These are phyloP conservation scores for Geum urbanum DNA, from an alignment of 306 rosid species.

Conservation along the genomic window DNA sequence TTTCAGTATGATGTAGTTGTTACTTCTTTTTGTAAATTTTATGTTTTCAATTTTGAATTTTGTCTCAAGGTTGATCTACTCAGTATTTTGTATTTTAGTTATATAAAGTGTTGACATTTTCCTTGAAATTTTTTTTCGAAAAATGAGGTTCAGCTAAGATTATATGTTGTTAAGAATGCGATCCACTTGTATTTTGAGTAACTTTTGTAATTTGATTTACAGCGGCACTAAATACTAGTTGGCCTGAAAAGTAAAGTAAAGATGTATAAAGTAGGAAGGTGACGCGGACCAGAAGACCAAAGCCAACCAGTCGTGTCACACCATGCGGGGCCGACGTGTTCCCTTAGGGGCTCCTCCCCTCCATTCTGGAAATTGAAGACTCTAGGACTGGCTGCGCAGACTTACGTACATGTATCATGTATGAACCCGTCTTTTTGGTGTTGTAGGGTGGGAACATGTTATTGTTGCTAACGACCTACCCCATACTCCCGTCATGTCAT, in stretches of 20 bases:
- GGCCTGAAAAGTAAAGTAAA: too few relatives aligned
- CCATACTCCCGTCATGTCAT: neutral
- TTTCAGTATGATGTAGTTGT: too few relatives aligned
- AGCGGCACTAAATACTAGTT: neutral
- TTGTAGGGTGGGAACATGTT: constrained; percentile 30
- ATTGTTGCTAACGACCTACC: constrained; percentile 15
- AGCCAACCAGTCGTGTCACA: constrained; percentile 40
- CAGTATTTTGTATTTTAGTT: too few relatives aligned
- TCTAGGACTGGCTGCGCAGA: neutral
- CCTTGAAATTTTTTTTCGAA: too few relatives aligned
- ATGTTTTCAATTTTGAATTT: too few relatives aligned
- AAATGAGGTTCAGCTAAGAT: too few relatives aligned
- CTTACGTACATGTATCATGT: neutral
- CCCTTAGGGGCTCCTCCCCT: constrained; percentile 7
- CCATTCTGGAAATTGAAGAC: constrained; percentile 4
- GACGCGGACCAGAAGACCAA: constrained; percentile 37
- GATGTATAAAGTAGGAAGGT: constrained; percentile 20
- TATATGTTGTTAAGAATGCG: too few relatives aligned
- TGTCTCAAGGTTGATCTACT: too few relatives aligned
- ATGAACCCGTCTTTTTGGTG: constrained; percentile 8
- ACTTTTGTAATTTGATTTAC: neutral
- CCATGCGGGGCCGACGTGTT: constrained; percentile 33
- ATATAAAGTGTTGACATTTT: too few relatives aligned
- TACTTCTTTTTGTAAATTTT: too few relatives aligned
- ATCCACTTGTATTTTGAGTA: too few relatives aligned